These are phyloP conservation scores for Lodderomyces parapsilosis DNA, from an alignment of 1,139 yeast species.

Conservation along the genomic window DNA sequence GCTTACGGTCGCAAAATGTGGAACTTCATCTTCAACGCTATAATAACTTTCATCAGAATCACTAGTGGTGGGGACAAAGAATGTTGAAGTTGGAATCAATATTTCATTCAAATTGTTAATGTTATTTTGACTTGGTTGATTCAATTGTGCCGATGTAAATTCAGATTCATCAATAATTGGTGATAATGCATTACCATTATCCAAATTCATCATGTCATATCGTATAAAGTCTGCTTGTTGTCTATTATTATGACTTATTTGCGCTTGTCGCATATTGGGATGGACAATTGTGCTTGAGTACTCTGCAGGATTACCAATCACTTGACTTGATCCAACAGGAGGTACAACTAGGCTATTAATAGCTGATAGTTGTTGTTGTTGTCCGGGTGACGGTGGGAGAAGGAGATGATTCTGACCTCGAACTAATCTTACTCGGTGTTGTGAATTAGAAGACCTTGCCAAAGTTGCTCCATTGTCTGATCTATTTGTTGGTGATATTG, in stretches of 20 bases:
- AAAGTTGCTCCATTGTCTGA: not conserved
- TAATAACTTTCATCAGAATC: slow-evolving; percentile 14
- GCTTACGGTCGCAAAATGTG: not conserved
- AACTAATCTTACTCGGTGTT: not conserved
- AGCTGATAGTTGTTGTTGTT: slow-evolving; percentile 9
- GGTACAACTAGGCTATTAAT: slow-evolving; percentile 14
- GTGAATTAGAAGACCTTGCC: not conserved
- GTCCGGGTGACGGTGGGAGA: slow-evolving; percentile 11
- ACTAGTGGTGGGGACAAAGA: slow-evolving; percentile 5
- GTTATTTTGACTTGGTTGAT: not conserved
- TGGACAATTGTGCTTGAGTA: slow-evolving; percentile 13
- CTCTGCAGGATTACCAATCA: slow-evolving; percentile 9
- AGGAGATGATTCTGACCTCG: slow-evolving; percentile 8
- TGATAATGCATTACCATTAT: slow-evolving; percentile 9
- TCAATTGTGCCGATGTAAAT: slow-evolving; percentile 3
- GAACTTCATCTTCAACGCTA: slow-evolving; percentile 1
- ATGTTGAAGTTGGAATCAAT: slow-evolving; percentile 8
- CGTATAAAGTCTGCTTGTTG: slow-evolving; percentile 9
- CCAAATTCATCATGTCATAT: slow-evolving; percentile 15
- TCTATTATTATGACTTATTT: not conserved
- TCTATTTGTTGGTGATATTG: not conserved
- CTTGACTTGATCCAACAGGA: slow-evolving; percentile 12
- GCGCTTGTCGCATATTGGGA: slow-evolving; percentile 11
- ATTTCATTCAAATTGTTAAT: not conserved
- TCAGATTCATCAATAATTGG: slow-evolving; percentile 10